Conservation (phyloP, 139 green algal genomes). For the Raphidocelis subcapitata region DNA sequence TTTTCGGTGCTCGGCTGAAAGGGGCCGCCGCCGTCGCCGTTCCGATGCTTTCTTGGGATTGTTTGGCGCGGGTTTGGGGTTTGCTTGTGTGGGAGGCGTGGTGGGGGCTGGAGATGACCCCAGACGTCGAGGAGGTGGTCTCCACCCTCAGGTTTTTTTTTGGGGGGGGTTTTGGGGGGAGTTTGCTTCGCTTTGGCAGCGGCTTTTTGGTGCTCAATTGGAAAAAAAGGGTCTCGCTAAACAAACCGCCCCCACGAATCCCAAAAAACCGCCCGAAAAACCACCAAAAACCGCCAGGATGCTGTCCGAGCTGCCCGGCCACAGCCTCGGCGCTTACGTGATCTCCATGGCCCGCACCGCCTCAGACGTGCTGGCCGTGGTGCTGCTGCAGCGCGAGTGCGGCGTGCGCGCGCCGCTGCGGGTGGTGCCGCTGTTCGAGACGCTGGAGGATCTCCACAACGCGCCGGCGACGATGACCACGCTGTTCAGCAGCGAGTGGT, state of each 20-base stretch:
- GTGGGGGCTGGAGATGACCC: conserved; percentile 66
- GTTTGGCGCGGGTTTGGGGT: too few relatives aligned
- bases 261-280: too few relatives aligned
- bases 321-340: conserved; percentile 90
- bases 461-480: conserved; percentile 59
- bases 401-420: conserved; percentile 44
- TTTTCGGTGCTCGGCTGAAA: too few relatives aligned
- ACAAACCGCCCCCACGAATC: too few relatives aligned
- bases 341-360: conserved; percentile 92
- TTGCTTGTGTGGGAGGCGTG: too few relatives aligned
- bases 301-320: conserved; percentile 41
- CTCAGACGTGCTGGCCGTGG: conserved; percentile 91
- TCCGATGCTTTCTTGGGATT: too few relatives aligned
- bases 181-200: too few relatives aligned
- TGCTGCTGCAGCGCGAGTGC: conserved; percentile 89
- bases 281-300: too few relatives aligned
- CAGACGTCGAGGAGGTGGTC: conserved; percentile 77
- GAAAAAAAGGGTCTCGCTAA: too few relatives aligned
- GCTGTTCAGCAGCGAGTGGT: conserved; percentile 69
- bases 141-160: conserved; percentile 79
- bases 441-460: conserved; percentile 85
- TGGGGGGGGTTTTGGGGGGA: too few relatives aligned
- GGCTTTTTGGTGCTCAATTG: too few relatives aligned
- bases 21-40: too few relatives aligned
- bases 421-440: conserved; percentile 97